Percentiles rank a stretch among this genome's conserved stretches.
Evolutionary conservation across 169 alveolate genomes (phyloP).

Genomic region (Prorocentrum cordatum): DNA sequence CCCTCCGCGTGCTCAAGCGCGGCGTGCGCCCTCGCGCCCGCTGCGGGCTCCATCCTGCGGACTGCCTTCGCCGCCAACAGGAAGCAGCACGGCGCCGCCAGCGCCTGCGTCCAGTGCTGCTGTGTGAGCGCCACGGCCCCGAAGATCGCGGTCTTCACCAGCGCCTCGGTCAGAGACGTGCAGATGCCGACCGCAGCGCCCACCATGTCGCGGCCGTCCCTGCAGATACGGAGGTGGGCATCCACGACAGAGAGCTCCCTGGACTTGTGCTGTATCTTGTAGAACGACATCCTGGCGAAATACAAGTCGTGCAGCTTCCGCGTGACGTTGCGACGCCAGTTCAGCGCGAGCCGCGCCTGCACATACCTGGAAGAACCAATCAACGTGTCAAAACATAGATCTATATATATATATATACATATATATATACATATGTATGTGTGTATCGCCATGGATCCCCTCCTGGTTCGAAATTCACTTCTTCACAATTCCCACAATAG

Average conservation of each 20-base stretch:
- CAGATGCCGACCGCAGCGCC: neutral
- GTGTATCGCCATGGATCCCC: too few relatives aligned
- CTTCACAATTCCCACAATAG: too few relatives aligned
- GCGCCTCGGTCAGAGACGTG: neutral
- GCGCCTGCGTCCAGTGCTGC: neutral
- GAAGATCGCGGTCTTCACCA: neutral
- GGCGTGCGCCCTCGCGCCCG: neutral
- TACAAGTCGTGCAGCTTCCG: too few relatives aligned
- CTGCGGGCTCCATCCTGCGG: neutral
- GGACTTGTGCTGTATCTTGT: too few relatives aligned
- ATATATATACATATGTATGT: too few relatives aligned
- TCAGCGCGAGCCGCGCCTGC: too few relatives aligned
- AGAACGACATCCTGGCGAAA: too few relatives aligned
- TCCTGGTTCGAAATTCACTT: too few relatives aligned
- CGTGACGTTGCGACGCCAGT: too few relatives aligned
- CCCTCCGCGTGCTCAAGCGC: neutral
- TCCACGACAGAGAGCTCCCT: neutral
- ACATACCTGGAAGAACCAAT: too few relatives aligned
- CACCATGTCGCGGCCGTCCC: neutral
- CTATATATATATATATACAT: too few relatives aligned
- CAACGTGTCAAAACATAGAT: too few relatives aligned
- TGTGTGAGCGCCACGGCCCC: neutral
- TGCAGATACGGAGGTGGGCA: neutral
- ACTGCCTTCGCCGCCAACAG: slow-evolving; percentile 5
- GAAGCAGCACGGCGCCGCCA: neutral